These are phyloP conservation scores for Cercophora scortea DNA, from an alignment of 495 filamentous ascomycete genomes.

Conservation along the genomic window DNA sequence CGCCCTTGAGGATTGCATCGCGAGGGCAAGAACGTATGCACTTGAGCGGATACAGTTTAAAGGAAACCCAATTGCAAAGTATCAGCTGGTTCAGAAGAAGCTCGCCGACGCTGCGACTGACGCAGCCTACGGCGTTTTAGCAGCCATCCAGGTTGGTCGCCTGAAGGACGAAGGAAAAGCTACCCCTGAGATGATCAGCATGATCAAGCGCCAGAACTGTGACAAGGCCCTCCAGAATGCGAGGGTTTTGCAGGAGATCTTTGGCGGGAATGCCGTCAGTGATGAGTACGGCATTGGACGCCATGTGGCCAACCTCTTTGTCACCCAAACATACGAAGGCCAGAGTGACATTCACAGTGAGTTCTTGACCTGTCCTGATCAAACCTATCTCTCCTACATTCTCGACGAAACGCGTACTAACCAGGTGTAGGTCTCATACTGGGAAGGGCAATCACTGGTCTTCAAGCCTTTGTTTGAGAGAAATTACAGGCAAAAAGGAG, in stretches of 20 bases:
- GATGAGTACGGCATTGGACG: constrained; percentile 94
- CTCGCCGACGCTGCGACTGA: constrained; percentile 87
- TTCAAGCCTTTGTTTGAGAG: constrained; percentile 49
- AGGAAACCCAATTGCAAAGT: constrained; percentile 89
- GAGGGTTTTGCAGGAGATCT: constrained; percentile 81
- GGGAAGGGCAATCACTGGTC: constrained; percentile 53
- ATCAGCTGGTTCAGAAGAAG: constrained; percentile 98
- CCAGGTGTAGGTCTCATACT: constrained; percentile 46
- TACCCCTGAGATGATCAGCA: constrained; percentile 94
- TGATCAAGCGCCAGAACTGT: constrained; percentile 98
- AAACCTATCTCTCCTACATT: too few species aligned
- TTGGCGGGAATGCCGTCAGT: constrained; percentile 93
- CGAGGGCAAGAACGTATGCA: constrained; percentile 73
- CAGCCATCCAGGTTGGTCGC: constrained; percentile 81
- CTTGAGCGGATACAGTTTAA: constrained; percentile 95
- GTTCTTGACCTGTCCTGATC: constrained; percentile 19
- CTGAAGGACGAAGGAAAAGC: constrained; percentile 85
- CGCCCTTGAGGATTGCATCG: constrained; percentile 84
- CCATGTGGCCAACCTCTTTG: constrained; percentile 94
- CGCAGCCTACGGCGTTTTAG: constrained; percentile 79
- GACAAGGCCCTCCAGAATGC: constrained; percentile 79
- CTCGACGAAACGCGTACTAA: background rate
- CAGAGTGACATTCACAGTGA: constrained; percentile 94
- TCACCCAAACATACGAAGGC: constrained; percentile 96
- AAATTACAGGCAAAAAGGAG: too few species aligned